Percentiles rank a stretch among this genome's conserved stretches.
phyloP scores from a whole-genome alignment of 2,329 filamentous ascomycete species.

The Atkinsonella texensis region DNA sequence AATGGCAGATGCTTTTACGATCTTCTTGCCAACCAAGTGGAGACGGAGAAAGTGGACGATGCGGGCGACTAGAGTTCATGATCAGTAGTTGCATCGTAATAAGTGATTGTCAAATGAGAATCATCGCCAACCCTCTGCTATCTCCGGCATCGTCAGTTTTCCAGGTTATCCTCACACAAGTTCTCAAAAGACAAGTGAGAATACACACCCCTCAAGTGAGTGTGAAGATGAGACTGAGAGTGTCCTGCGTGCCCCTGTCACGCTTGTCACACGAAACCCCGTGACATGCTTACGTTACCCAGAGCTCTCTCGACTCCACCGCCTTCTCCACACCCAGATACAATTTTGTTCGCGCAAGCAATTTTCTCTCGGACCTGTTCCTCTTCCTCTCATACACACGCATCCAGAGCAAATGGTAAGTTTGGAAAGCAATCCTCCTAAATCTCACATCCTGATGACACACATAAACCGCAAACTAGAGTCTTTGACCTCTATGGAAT shows the following conservation, averaged over 20 bases:
- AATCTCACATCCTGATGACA: constrained; percentile 58
- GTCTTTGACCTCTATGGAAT: constrained; percentile 82
- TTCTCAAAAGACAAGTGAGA: neutral
- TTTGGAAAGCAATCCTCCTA: neutral
- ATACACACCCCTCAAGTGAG: neutral
- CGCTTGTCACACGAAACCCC: constrained; percentile 20
- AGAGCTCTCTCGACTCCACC: constrained; percentile 1
- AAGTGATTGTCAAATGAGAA: neutral
- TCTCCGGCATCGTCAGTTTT: constrained; percentile 42
- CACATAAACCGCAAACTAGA: constrained; percentile 83
- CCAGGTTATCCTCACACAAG: neutral
- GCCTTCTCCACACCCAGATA: constrained; percentile 12
- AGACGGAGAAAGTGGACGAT: constrained; percentile 76
- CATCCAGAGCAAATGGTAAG: constrained; percentile 9
- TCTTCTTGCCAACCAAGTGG: constrained; percentile 72
- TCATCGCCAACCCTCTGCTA: constrained; percentile 39
- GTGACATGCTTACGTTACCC: constrained; percentile 17
- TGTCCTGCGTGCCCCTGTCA: constrained; percentile 4
- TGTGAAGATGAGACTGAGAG: neutral
- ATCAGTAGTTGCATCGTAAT: neutral
- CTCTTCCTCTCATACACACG: constrained; percentile 5
- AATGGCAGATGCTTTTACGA: constrained; percentile 56
- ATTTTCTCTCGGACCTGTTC: constrained; percentile 11
- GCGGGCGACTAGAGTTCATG: constrained; percentile 51
- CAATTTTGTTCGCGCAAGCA: constrained; percentile 16